These are phyloP conservation scores for Groenewaldozyma tartarivorans DNA, from an alignment of 805 yeast species.

Conservation along the genomic window DNA sequence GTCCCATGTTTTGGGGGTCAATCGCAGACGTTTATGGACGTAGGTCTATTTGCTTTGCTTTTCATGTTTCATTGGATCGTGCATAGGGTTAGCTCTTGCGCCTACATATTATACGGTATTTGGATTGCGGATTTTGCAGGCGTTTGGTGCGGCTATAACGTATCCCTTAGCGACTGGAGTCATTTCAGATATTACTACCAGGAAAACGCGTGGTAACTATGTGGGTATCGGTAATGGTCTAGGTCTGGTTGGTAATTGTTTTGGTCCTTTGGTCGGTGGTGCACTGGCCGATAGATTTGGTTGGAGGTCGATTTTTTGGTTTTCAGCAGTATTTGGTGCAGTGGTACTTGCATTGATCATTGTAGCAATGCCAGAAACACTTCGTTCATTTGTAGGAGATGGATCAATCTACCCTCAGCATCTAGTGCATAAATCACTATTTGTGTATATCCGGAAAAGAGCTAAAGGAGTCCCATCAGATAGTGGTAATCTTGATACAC, in stretches of 20 bases:
- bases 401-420: conserved; percentile 48
- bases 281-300: conserved; percentile 36
- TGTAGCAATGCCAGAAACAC: conserved; percentile 62
- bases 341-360: conserved; percentile 26
- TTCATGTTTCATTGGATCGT: conserved; percentile 46
- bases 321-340: conserved; percentile 58
- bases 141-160: conserved; percentile 67
- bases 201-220: conserved; percentile 58
- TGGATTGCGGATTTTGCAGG: conserved; percentile 64
- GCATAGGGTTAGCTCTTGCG: conserved; percentile 56
- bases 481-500: conserved; percentile 1
- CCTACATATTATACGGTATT: conserved; percentile 52
- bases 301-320: conserved; percentile 65
- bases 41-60: conserved; percentile 56
- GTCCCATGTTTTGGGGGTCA: conserved; percentile 62
- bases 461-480: conserved; percentile 18
- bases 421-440: conserved; percentile 19
- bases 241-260: conserved; percentile 61
- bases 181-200: conserved; percentile 62
- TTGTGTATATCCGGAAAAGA: conserved; percentile 13
- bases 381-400: conserved; percentile 63
- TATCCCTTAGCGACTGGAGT: conserved; percentile 62
- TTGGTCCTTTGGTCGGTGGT: conserved; percentile 67
- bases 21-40: conserved; percentile 67
- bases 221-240: conserved; percentile 59